Evolutionary conservation across 2,329 filamentous ascomycete genomes (phyloP).

Genomic region (Phialophora macrospora): DNA sequence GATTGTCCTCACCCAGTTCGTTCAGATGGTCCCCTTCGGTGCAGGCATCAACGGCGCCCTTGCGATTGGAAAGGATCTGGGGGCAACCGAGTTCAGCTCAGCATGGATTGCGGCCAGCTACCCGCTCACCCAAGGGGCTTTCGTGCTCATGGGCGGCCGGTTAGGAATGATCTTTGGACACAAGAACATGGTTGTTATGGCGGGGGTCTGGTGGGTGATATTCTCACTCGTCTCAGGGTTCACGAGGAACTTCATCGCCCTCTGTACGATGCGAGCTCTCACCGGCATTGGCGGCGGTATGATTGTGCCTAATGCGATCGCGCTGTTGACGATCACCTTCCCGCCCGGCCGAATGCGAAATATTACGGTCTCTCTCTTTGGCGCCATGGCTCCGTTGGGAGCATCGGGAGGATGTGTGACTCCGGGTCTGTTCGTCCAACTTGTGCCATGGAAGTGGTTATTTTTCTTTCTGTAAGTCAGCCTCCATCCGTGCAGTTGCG

Average conservation of each 20-base stretch:
- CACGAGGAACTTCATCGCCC: constrained; percentile 49
- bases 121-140: constrained; percentile 60
- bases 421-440: constrained; percentile 50
- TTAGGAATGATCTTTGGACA: constrained; percentile 65
- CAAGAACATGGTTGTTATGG: constrained; percentile 59
- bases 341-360: constrained; percentile 55
- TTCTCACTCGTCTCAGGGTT: constrained; percentile 61
- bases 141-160: constrained; percentile 62
- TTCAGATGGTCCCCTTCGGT: constrained; percentile 19
- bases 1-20: constrained; percentile 15
- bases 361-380: constrained; percentile 49
- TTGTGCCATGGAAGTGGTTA: constrained; percentile 48
- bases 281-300: constrained; percentile 58
- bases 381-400: constrained; percentile 55
- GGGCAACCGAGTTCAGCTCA: constrained; percentile 19
- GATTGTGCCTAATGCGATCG: constrained; percentile 60
- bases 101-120: constrained; percentile 52
- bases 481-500: background rate
- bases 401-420: constrained; percentile 51
- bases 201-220: constrained; percentile 60
- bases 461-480: constrained; percentile 48
- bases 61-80: constrained; percentile 25
- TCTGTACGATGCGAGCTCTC: constrained; percentile 53
- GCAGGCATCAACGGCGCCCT: constrained; percentile 20
- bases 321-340: constrained; percentile 56